Base-by-base conservation (phyloP, 495 filamentous ascomycete genomes). In the Talaromyces trachyspermus region DNA sequence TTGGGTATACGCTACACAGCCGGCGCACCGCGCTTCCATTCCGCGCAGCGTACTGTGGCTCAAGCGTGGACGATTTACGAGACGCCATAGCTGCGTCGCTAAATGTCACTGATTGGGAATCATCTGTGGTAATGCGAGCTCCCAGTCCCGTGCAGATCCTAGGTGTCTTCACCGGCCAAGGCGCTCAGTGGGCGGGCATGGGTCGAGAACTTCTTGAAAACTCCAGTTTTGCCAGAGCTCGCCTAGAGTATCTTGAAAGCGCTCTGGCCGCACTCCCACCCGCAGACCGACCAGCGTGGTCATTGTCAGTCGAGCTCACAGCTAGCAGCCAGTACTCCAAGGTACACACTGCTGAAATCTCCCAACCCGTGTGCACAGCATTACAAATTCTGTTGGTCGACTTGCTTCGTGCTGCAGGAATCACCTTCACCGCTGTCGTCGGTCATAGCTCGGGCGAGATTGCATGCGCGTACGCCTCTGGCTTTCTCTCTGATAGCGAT, bases 361-460 rank as follows among this genome's bases (percentile, higher is more conserved):
- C 46, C 2, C 57, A 60, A 18, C 52, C 63, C 0, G 8, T 63
- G 7, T 61, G 54, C 35, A 46, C 59, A 9, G 58, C 54, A 0
- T 2, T 71, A 0, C 67, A 71, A 37, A 56, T 71, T 4, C 52
- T 57, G 0, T 50, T 71, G 0, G 61, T 69, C 1, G 54, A 60
- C n/a, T 46, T 69, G 6, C 56, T 71, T 0, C 1, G 11, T 1
- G 45, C 48, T 0, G 65, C 58, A 54, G 57, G 49, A 14, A 50
- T 71, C 29, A 15, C 29, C 7, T 56, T 62, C 1, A 22, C 44
- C 12, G 58, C 64, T 0, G 78, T 81, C 0, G 58, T 74, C 3
- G 79, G 81, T 1, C 80, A 84, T 55, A 82, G 78, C 0, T 76
- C 71, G 1, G 81, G 81, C 2, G 80, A 85, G 55, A 79, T 85